A percentile compares a stretch with the other conserved stretches of the same genome.
phyloP scores from a whole-genome alignment of 768 basidiomycete species.

The Leccinum subgranulosum region DNA sequence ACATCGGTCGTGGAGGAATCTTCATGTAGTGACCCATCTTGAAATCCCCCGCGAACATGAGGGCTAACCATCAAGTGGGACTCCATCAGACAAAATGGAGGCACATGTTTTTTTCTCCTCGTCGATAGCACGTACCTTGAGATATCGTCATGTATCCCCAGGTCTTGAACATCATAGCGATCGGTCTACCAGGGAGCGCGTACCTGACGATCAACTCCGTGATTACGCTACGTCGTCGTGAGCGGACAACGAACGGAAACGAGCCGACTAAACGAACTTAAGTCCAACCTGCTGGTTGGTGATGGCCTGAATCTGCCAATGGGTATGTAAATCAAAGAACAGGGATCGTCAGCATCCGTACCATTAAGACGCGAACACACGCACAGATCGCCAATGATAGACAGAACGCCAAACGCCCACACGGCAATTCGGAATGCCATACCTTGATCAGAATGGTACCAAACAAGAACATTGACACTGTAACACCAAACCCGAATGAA shows the following conservation, averaged over 20 bases:
- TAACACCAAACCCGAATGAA: neutral
- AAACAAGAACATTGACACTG: conserved; percentile 52
- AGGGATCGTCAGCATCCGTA: neutral
- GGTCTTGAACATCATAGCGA: conserved; percentile 78
- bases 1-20: conserved; percentile 65
- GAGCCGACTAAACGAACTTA: conserved; percentile 26
- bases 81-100: neutral
- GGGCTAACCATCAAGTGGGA: conserved; percentile 32
- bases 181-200: conserved; percentile 56
- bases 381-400: conserved; percentile 29
- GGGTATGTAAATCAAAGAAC: conserved; percentile 33
- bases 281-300: conserved; percentile 76
- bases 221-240: conserved; percentile 43
- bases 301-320: conserved; percentile 73
- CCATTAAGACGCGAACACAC: conserved; percentile 12
- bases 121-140: conserved; percentile 27
- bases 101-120: too few species aligned
- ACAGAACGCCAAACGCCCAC: conserved; percentile 45
- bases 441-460: conserved; percentile 56
- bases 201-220: conserved; percentile 69
- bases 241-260: neutral
- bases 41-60: conserved; percentile 67
- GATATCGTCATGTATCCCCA: conserved; percentile 69
- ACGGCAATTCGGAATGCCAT: conserved; percentile 51
- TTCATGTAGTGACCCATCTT: conserved; percentile 79